These are phyloP conservation scores for Tagetes patula DNA, from an alignment of 129 eudicot genomes.

Conservation along the genomic window DNA sequence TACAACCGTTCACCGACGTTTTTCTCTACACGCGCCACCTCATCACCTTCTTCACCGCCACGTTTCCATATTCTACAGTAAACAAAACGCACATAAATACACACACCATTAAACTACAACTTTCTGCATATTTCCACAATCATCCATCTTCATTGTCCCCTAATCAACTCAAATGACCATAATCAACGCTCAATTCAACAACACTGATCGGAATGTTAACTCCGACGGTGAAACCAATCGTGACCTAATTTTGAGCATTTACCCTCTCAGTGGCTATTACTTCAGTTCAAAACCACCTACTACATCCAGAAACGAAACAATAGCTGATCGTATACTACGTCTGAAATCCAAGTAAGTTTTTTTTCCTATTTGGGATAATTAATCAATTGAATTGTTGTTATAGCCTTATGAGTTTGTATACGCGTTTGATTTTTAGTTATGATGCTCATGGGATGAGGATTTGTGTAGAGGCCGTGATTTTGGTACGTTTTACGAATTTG, in stretches of 20 bases:
- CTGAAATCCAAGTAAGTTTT: conserved; percentile 55
- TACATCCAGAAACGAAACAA: conserved; percentile 42
- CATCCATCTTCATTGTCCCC: background rate
- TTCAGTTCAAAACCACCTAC: conserved; percentile 55
- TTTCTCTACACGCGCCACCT: conserved; percentile 30
- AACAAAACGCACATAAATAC: background rate
- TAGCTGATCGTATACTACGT: conserved; percentile 55
- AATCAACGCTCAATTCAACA: background rate
- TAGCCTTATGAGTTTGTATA: background rate
- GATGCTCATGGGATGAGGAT: conserved; percentile 65
- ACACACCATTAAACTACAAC: background rate
- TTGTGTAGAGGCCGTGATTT: conserved; percentile 70
- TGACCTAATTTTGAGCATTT: conserved; percentile 37
- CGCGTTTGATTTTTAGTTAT: conserved; percentile 41
- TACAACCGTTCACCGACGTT: conserved; percentile 31
- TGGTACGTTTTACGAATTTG: conserved; percentile 41
- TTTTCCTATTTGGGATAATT: background rate
- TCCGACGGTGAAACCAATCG: conserved; percentile 1
- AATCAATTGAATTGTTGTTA: background rate
- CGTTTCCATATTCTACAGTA: background rate
- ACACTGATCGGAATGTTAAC: background rate
- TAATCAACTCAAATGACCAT: conserved; percentile 10
- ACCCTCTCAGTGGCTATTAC: conserved; percentile 64
- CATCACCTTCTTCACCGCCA: conserved; percentile 32
- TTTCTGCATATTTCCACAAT: conserved; percentile 7